Conservation (phyloP, 805 yeast species). For the Groenewaldozyma tartarivorans region DNA sequence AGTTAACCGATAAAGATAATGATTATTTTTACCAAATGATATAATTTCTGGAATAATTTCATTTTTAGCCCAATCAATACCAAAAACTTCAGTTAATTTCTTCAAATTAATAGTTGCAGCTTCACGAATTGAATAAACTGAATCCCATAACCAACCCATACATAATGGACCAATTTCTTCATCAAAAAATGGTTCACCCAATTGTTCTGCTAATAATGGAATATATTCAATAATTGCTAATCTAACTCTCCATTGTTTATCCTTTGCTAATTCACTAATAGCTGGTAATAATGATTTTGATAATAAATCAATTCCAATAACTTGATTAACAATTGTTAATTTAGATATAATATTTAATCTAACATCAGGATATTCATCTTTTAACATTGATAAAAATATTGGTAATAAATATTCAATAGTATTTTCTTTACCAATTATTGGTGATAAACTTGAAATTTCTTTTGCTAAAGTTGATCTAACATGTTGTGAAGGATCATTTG, state of each 20-base stretch:
- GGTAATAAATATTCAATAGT: conserved; percentile 81
- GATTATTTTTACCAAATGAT: conserved; percentile 42
- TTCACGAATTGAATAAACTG: conserved; percentile 90
- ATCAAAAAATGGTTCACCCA: conserved; percentile 89
- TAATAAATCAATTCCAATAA: conserved; percentile 81
- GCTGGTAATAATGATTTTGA: conserved; percentile 90
- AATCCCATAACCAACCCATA: conserved; percentile 98
- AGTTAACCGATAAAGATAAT: conserved; percentile 88
- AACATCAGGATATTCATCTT: conserved; percentile 95
- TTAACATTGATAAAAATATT: conserved; percentile 82
- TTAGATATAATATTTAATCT: conserved; percentile 89
- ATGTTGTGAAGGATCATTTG: conserved; percentile 84
- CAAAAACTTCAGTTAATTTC: conserved; percentile 76
- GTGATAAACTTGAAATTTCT: conserved; percentile 78
- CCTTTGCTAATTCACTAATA: conserved; percentile 90
- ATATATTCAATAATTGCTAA: conserved; percentile 94
- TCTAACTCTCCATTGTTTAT: conserved; percentile 95
- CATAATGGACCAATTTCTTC: conserved; percentile 84
- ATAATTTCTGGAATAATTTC: conserved; percentile 75
- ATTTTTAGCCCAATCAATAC: conserved; percentile 83
- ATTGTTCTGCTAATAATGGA: conserved; percentile 86
- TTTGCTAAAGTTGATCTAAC: conserved; percentile 91
- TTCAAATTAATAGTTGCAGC: conserved; percentile 86
- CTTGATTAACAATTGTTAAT: conserved; percentile 84
- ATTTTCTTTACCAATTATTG: conserved; percentile 72